A percentile compares a stretch with the other conserved stretches of the same genome.
phyloP scores from a whole-genome alignment of 2,329 filamentous ascomycete genomes.

The Aspergillus sp. region DNA sequence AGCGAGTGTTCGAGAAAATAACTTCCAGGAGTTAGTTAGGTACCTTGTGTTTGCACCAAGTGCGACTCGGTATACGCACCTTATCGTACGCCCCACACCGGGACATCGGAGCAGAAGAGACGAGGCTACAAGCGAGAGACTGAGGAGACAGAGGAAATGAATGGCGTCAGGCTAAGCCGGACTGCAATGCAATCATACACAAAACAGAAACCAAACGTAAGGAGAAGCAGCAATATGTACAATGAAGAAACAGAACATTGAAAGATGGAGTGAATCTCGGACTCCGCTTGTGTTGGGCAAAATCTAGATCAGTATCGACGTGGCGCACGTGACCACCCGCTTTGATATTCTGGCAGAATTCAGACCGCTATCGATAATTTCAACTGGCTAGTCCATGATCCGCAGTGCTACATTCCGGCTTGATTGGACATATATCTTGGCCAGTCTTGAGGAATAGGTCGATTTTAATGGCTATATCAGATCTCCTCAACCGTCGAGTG shows the following conservation, averaged over 20 bases:
- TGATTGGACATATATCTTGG: not conserved
- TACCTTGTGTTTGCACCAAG: not conserved
- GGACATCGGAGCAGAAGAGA: slow-evolving; percentile 13
- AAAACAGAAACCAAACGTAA: not conserved
- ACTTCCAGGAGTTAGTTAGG: slow-evolving; percentile 4
- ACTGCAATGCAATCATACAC: not conserved
- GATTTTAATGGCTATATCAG: slow-evolving; percentile 35
- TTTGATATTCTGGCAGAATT: slow-evolving; percentile 25
- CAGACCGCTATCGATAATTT: slow-evolving; percentile 8
- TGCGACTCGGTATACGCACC: slow-evolving; percentile 8
- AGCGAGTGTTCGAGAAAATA: not conserved
- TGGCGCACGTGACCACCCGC: slow-evolving; percentile 25
- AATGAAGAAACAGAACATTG: not conserved
- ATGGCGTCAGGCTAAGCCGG: not conserved
- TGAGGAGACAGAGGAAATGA: not conserved
- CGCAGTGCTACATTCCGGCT: not conserved
- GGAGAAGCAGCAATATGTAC: not conserved
- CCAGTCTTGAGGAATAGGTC: not conserved
- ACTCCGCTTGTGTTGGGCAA: not conserved
- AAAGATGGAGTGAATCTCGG: not conserved
- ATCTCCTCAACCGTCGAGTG: slow-evolving; percentile 43
- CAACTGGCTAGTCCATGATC: not conserved
- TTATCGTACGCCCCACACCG: slow-evolving; percentile 17
- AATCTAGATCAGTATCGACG: slow-evolving; percentile 3
- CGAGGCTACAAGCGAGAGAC: not conserved